Percentiles rank a stretch among this genome's conserved stretches.
These are phyloP conservation scores for Closterium sp. DNA, from an alignment of 139 green algal genomes.

Conservation along the genomic window DNA sequence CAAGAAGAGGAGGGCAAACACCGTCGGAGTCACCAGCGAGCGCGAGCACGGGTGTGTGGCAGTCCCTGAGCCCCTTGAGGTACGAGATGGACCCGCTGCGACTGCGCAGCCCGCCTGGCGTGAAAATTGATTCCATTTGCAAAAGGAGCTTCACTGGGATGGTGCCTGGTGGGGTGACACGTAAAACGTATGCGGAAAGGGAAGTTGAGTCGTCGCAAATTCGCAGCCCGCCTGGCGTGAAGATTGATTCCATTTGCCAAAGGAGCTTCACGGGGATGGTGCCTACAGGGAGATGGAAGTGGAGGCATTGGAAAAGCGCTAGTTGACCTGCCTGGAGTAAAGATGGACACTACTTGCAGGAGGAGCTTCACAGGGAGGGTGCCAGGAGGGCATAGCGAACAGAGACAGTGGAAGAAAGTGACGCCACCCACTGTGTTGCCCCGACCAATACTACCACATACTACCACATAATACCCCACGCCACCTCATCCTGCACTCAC, in stretches of 20 bases:
- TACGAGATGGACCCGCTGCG: conserved; percentile 31
- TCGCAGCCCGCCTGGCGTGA: conserved; percentile 6
- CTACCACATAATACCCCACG: too few species aligned
- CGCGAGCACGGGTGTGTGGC: conserved; percentile 25
- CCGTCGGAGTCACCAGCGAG: conserved; percentile 40
- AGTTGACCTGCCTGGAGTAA: conserved; percentile 14
- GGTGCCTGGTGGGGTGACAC: conserved; percentile 21
- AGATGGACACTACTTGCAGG: conserved; percentile 37
- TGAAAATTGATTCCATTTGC: conserved; percentile 41
- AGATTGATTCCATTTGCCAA: conserved; percentile 35
- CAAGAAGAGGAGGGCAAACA: conserved; percentile 29
- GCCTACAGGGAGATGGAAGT: conserved; percentile 7
- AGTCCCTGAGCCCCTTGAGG: conserved; percentile 22
- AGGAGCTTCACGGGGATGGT: conserved; percentile 44
- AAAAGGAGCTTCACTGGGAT: conserved; percentile 43
- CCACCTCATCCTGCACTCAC: too few species aligned
- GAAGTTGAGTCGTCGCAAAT: background rate
- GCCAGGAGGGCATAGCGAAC: background rate
- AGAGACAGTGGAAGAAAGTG: background rate
- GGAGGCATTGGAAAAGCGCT: conserved; percentile 13
- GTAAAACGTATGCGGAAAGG: background rate
- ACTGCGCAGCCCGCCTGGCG: conserved; percentile 25
- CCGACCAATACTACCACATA: too few species aligned
- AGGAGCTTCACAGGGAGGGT: conserved; percentile 43
- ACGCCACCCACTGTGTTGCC: too few species aligned